These are phyloP conservation scores for Candida montana DNA, from an alignment of 805 yeast species.

Conservation along the genomic window DNA sequence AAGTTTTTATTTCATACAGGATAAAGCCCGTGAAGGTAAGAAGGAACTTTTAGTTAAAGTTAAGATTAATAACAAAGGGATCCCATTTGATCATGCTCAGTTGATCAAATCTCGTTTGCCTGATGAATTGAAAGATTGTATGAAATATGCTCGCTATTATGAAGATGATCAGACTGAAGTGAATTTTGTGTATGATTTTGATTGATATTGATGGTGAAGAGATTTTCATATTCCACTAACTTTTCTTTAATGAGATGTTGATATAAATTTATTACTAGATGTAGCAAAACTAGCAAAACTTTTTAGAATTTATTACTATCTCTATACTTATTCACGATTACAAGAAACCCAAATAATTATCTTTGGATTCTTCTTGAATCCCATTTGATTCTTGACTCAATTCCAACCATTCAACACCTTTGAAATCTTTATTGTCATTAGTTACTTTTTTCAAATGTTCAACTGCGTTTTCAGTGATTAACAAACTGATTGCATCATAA, in stretches of 20 bases:
- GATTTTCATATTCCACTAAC: too few species aligned
- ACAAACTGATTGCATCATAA: conserved; percentile 80
- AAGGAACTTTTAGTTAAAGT: conserved; percentile 2
- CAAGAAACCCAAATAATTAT: conserved; percentile 18
- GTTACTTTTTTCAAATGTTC: conserved; percentile 28
- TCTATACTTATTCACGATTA: too few species aligned
- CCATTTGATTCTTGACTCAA: conserved; percentile 60
- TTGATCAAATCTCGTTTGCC: conserved; percentile 2
- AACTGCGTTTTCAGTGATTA: conserved; percentile 47
- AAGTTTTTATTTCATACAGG: conserved; percentile 1
- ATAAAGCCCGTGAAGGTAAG: neutral
- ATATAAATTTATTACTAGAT: too few species aligned
- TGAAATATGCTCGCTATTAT: conserved; percentile 1
- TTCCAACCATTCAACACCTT: conserved; percentile 61
- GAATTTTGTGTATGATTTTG: neutral
- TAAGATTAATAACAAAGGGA: neutral
- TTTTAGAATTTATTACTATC: too few species aligned
- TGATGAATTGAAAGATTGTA: neutral
- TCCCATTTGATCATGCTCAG: conserved; percentile 1
- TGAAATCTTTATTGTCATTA: conserved; percentile 27
- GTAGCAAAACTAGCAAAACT: too few species aligned
- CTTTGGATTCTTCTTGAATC: conserved; percentile 40
- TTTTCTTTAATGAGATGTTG: too few species aligned
- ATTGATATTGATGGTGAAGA: too few species aligned
- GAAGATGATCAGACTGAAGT: neutral